Evolutionary conservation across 805 yeast species (phyloP).

Genomic region (Nakazawaea sp.): DNA sequence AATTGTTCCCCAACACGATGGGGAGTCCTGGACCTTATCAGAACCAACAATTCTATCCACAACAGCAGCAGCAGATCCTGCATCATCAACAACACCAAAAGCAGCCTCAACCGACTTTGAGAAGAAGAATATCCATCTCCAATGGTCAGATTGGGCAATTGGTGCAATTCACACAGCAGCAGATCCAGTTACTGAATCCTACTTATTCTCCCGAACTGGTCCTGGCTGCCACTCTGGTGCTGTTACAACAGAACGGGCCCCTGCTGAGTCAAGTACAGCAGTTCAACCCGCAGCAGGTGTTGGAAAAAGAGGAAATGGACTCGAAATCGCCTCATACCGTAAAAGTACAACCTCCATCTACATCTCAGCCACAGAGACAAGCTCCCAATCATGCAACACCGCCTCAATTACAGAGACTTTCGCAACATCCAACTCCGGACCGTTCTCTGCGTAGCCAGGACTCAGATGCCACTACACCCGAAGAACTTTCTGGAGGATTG

Average conservation of each 20-base stretch:
- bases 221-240: slow-evolving; percentile 5
- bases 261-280: slow-evolving; percentile 5
- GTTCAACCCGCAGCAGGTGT: slow-evolving; percentile 6
- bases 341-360: not conserved
- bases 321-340: not conserved
- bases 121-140: slow-evolving; percentile 73
- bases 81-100: slow-evolving; percentile 2
- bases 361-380: not conserved
- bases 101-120: slow-evolving; percentile 17
- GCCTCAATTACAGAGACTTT: no score
- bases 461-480: not conserved
- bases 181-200: slow-evolving; percentile 10
- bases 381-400: not conserved
- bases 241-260: not conserved
- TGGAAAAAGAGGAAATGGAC: not conserved
- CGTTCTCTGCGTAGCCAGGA: no score
- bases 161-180: slow-evolving; percentile 25
- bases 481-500: slow-evolving; percentile 5
- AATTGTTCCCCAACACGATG: not conserved
- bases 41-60: not conserved
- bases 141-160: slow-evolving; percentile 84
- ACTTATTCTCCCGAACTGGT: slow-evolving; percentile 9
- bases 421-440: not conserved
- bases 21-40: not conserved
- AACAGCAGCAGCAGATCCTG: not conserved